phyloP scores from a whole-genome alignment of 768 basidiomycete genomes.

The Russula vinacea region DNA sequence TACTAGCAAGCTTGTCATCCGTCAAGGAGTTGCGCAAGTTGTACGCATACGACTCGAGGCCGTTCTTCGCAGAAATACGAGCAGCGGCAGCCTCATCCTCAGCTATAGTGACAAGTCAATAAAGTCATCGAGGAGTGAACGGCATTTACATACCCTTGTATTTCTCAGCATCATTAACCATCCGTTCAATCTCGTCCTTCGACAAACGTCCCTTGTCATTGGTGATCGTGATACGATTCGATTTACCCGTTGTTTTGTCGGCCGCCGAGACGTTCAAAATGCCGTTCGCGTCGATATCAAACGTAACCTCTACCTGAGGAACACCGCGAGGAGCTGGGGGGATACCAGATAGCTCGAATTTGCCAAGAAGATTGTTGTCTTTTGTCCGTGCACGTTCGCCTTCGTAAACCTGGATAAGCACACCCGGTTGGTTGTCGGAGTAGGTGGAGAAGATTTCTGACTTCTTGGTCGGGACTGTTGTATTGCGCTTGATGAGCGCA shows the following conservation, averaged over 20 bases:
- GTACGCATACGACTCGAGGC: slow-evolving; percentile 91
- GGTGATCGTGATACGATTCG: slow-evolving; percentile 89
- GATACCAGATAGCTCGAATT: slow-evolving; percentile 96
- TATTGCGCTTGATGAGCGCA: slow-evolving; percentile 96
- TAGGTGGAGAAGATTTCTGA: slow-evolving; percentile 98
- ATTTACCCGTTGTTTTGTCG: slow-evolving; percentile 97
- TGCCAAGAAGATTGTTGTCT: slow-evolving; percentile 98
- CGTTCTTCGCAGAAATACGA: slow-evolving; percentile 86
- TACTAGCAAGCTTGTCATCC: slow-evolving; percentile 83
- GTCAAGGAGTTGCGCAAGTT: slow-evolving; percentile 87
- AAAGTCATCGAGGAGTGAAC: neutral
- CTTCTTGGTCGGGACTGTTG: slow-evolving; percentile 97
- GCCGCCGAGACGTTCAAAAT: slow-evolving; percentile 93
- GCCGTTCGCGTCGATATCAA: slow-evolving; percentile 97
- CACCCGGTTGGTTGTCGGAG: slow-evolving; percentile 98
- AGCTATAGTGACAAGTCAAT: slow-evolving; percentile 42
- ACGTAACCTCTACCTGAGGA: slow-evolving; percentile 96
- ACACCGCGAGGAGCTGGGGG: slow-evolving; percentile 97
- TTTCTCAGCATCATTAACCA: slow-evolving; percentile 92
- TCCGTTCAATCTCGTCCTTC: slow-evolving; percentile 97
- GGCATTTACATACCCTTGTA: slow-evolving; percentile 61
- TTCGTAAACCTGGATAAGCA: slow-evolving; percentile 97
- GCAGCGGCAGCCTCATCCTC: slow-evolving; percentile 85
- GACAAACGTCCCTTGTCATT: slow-evolving; percentile 97
- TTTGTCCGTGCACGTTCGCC: slow-evolving; percentile 98